A percentile compares a stretch with the other conserved stretches of the same genome.
These are phyloP conservation scores for Eucalyptus regnans DNA, from an alignment of 345 rosid species.

Conservation along the genomic window DNA sequence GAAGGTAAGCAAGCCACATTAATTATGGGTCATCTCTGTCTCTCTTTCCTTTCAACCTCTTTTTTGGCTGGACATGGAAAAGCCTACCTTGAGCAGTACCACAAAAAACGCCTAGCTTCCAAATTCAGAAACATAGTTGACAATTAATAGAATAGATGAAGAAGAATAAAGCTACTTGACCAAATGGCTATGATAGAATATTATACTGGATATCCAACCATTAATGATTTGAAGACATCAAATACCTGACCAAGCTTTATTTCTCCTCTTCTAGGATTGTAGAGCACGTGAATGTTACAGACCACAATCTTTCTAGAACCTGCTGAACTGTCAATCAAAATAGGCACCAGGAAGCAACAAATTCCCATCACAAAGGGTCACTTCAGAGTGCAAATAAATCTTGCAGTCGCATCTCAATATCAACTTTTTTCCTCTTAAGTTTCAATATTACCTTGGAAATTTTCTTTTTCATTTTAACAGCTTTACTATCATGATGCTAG, in stretches of 20 bases:
- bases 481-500: not conserved
- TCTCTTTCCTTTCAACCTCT: not conserved
- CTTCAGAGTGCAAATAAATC: not conserved
- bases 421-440: not conserved
- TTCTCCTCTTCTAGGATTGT: constrained; percentile 95
- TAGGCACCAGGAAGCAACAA: not conserved
- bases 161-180: not conserved
- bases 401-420: not conserved
- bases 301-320: constrained; percentile 45
- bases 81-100: not conserved
- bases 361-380: not conserved
- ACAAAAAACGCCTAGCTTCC: too few relatives aligned
- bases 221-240: not conserved
- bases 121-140: too few relatives aligned
- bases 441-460: not conserved
- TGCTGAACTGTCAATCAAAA: constrained; percentile 26
- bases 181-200: not conserved
- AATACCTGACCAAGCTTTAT: constrained; percentile 92
- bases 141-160: not conserved
- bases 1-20: not conserved
- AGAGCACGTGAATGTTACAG: constrained; percentile 90
- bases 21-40: not conserved
- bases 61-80: not conserved
- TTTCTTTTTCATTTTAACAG: not conserved
- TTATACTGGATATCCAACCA: not conserved